phyloP scores from a whole-genome alignment of 2,329 filamentous ascomycete genomes.

The Aureobasidium sp. region DNA sequence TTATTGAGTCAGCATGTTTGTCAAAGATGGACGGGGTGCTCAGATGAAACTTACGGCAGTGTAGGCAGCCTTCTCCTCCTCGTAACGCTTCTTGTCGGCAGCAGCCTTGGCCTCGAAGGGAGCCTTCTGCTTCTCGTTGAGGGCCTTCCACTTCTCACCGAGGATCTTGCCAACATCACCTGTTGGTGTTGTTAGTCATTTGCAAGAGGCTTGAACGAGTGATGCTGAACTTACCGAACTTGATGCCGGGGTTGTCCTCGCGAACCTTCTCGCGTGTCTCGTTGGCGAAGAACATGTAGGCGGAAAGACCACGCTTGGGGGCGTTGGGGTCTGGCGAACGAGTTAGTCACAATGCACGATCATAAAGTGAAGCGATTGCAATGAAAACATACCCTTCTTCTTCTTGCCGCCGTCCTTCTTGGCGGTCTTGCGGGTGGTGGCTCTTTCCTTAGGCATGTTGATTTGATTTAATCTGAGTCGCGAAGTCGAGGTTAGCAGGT shows the following conservation, averaged over 20 bases:
- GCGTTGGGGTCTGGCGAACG: slow-evolving; percentile 75
- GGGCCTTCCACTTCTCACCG: slow-evolving; percentile 96
- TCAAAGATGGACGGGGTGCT: neutral
- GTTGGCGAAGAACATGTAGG: slow-evolving; percentile 99
- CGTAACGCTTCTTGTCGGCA: slow-evolving; percentile 97
- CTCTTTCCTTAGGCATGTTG: slow-evolving; percentile 60
- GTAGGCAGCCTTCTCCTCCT: slow-evolving; percentile 94
- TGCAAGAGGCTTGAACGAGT: neutral
- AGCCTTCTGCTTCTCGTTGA: slow-evolving; percentile 83
- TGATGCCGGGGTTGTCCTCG: slow-evolving; percentile 95
- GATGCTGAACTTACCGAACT: slow-evolving; percentile 57
- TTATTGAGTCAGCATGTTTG: neutral
- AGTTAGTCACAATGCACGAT: slow-evolving; percentile 1
- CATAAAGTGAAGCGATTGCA: neutral
- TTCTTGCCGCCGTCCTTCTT: slow-evolving; percentile 51
- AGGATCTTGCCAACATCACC: slow-evolving; percentile 97
- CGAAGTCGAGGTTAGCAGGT: neutral
- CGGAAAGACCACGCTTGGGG: slow-evolving; percentile 97
- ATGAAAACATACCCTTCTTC: slow-evolving; percentile 57
- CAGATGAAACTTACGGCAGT: slow-evolving; percentile 52
- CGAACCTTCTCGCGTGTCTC: slow-evolving; percentile 98
- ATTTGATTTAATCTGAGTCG: slow-evolving; percentile 8
- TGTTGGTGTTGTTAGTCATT: slow-evolving; percentile 26
- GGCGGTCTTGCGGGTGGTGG: slow-evolving; percentile 51
- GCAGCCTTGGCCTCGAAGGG: slow-evolving; percentile 97